phyloP scores from a whole-genome alignment of 1,284 basidiomycete species.

The Thecaphora frezii region DNA sequence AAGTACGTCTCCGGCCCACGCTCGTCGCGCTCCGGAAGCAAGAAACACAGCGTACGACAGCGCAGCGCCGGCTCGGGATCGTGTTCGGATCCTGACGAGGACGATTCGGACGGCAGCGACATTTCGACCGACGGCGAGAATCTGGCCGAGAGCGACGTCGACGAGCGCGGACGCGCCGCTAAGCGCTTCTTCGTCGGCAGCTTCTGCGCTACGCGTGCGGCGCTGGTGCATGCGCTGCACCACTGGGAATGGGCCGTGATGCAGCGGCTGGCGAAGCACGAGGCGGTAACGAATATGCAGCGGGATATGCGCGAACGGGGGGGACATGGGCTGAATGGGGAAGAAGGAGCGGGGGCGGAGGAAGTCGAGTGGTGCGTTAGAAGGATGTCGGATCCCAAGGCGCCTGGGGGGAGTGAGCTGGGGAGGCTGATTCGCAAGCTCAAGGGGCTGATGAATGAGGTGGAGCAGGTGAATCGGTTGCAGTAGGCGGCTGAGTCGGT shows the following conservation, averaged over 20 bases:
- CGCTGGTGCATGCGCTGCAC: constrained; percentile 23
- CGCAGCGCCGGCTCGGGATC: too few species aligned
- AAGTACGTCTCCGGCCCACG: neutral
- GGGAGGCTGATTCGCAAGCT: neutral
- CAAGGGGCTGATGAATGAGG: neutral
- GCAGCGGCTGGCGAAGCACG: constrained; percentile 25
- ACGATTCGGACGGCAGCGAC: constrained; percentile 6
- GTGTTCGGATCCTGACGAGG: constrained; percentile 1
- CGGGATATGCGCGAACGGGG: neutral
- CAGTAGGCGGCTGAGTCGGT: neutral
- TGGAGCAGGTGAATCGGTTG: neutral
- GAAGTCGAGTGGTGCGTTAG: neutral
- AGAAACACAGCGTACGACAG: too few species aligned
- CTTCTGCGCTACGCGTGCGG: constrained; percentile 22
- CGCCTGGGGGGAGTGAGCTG: neutral
- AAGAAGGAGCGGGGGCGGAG: neutral
- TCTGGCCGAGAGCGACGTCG: constrained; percentile 13
- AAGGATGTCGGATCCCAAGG: neutral
- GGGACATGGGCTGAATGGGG: neutral
- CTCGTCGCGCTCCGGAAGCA: too few species aligned
- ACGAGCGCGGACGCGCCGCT: constrained; percentile 1
- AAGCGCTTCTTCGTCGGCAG: constrained; percentile 25
- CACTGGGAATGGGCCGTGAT: constrained; percentile 41
- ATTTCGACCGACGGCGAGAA: constrained; percentile 9
- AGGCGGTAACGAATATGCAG: constrained; percentile 10